Conservation (phyloP, 2,329 filamentous ascomycete species). For the Claviceps sp. region DNA sequence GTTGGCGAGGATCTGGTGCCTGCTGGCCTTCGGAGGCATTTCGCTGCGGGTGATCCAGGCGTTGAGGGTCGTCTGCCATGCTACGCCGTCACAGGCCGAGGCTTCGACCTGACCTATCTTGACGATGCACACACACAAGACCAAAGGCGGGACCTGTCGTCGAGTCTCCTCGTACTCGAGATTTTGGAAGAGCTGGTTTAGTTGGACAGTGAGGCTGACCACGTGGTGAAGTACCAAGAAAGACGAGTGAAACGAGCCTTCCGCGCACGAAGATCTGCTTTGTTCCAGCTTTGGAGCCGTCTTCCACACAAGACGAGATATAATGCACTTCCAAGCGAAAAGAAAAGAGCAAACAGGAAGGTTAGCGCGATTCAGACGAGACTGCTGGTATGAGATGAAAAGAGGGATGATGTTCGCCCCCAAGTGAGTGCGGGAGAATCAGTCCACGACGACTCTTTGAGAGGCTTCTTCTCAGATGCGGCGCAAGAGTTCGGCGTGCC, state of each 20-base stretch:
- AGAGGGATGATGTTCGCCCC: not conserved
- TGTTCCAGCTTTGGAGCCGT: too few relatives aligned
- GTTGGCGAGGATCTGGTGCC: conserved; percentile 4
- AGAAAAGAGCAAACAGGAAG: not conserved
- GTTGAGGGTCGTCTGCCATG: conserved; percentile 27
- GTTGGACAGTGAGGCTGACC: conserved; percentile 3
- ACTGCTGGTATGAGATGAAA: not conserved
- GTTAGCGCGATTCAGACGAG: not conserved
- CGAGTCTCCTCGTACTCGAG: not conserved
- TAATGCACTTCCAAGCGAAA: not conserved
- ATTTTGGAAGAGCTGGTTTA: not conserved
- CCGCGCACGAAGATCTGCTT: too few relatives aligned
- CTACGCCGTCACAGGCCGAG: conserved; percentile 14
- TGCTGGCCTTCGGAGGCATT: conserved; percentile 21
- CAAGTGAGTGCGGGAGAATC: not conserved
- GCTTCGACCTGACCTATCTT: conserved; percentile 15
- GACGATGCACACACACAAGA: conserved; percentile 11
- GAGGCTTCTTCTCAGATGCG: not conserved
- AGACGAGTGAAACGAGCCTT: not conserved
- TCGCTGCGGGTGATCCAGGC: conserved; percentile 23
- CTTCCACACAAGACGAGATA: too few relatives aligned
- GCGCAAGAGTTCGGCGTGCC: not conserved
- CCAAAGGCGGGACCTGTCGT: conserved; percentile 5
- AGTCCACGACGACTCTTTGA: not conserved
- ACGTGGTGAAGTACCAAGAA: not conserved